phyloP scores from a whole-genome alignment of 441 rosid species.

The Eruca vesicaria region DNA sequence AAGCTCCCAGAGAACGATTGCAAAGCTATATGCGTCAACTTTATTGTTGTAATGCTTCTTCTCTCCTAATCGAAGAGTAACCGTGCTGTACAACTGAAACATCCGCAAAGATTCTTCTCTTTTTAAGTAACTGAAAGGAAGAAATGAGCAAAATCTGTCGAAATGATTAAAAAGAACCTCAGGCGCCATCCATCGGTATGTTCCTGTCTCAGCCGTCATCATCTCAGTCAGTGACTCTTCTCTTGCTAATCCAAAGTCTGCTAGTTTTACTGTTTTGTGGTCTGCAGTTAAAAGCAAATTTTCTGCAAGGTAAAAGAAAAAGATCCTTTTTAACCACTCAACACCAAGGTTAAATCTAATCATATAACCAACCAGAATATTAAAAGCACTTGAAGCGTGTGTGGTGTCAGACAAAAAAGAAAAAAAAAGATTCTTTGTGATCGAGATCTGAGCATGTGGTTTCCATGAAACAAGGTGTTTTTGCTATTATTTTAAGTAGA shows the following conservation, averaged over 20 bases:
- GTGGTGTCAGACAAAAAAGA: slow-evolving; percentile 25
- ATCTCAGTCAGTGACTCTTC: slow-evolving; percentile 72
- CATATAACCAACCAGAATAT: slow-evolving; percentile 15
- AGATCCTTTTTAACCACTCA: slow-evolving; percentile 2
- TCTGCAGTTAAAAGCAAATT: slow-evolving; percentile 67
- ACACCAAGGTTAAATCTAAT: not conserved
- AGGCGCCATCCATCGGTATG: slow-evolving; percentile 74
- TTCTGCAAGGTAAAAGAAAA: slow-evolving; percentile 39
- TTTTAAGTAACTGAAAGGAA: not conserved
- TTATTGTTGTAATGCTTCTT: slow-evolving; percentile 75
- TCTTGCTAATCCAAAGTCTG: slow-evolving; percentile 71
- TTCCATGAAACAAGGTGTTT: slow-evolving; percentile 19
- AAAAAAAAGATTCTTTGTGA: slow-evolving; percentile 33
- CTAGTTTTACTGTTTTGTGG: slow-evolving; percentile 58
- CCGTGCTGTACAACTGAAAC: slow-evolving; percentile 65
- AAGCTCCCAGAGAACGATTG: slow-evolving; percentile 61
- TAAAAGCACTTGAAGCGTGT: slow-evolving; percentile 24
- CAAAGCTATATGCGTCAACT: slow-evolving; percentile 70
- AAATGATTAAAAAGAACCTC: slow-evolving; percentile 39
- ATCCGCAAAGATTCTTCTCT: slow-evolving; percentile 15
- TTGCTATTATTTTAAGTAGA: slow-evolving; percentile 13
- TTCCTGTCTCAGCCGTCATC: slow-evolving; percentile 79
- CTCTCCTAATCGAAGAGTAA: slow-evolving; percentile 60
- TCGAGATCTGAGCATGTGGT: slow-evolving; percentile 39
- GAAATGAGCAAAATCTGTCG: not conserved